Evolutionary conservation across 2,329 filamentous ascomycete species (phyloP).

Genomic region (Trichoderma sp.): DNA sequence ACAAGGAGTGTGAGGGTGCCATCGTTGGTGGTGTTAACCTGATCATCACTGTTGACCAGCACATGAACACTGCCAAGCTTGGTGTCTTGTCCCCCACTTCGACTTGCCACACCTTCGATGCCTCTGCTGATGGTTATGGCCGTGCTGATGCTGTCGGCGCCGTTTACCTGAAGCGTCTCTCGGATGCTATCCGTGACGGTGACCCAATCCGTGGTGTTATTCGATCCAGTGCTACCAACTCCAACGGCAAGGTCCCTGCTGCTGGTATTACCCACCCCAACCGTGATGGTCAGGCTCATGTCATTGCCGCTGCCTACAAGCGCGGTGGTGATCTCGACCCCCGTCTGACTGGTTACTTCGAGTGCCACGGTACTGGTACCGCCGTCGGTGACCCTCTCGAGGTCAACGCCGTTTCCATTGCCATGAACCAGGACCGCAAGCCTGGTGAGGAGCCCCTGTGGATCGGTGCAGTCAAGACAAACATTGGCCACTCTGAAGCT

Average conservation of each 20-base stretch:
- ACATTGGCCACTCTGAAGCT: slow-evolving; percentile 32
- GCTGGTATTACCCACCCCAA: slow-evolving; percentile 30
- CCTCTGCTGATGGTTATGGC: slow-evolving; percentile 37
- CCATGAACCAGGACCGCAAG: slow-evolving; percentile 42
- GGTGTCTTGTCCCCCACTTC: slow-evolving; percentile 27
- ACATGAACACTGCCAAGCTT: slow-evolving; percentile 26
- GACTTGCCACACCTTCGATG: slow-evolving; percentile 38
- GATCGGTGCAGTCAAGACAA: slow-evolving; percentile 31
- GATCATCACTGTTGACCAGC: slow-evolving; percentile 32
- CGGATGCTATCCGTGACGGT: background rate
- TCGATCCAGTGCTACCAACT: slow-evolving; percentile 25
- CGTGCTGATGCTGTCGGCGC: slow-evolving; percentile 35
- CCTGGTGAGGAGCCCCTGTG: slow-evolving; percentile 28
- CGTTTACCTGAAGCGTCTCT: slow-evolving; percentile 37
- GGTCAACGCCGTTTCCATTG: slow-evolving; percentile 39
- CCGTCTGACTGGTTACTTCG: slow-evolving; percentile 31
- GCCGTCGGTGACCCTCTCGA: slow-evolving; percentile 55
- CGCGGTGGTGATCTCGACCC: slow-evolving; percentile 24
- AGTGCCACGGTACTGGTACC: slow-evolving; percentile 57
- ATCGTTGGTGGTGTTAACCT: slow-evolving; percentile 41
- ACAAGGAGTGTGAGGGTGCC: slow-evolving; percentile 35
- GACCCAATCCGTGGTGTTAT: slow-evolving; percentile 27
- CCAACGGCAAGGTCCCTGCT: slow-evolving; percentile 27
- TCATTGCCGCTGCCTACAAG: slow-evolving; percentile 36
- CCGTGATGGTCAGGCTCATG: slow-evolving; percentile 30